Evolutionary conservation across 176 grass and related monocot species (phyloP).

Genomic region (Pontederia crassipes): DNA sequence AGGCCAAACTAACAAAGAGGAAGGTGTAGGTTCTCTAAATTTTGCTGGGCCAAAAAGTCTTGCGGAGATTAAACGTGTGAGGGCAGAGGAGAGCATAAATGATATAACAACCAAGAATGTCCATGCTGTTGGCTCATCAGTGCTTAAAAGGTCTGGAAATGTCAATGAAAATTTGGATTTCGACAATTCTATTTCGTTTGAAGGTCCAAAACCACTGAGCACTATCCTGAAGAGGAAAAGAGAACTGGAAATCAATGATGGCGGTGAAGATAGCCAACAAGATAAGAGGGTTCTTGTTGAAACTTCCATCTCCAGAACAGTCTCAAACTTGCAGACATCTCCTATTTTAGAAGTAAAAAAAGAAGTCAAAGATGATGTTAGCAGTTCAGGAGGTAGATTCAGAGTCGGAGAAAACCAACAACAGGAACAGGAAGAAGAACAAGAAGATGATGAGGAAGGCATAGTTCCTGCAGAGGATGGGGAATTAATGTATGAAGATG

Average conservation of each 20-base stretch:
- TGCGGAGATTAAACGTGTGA: slow-evolving; percentile 34
- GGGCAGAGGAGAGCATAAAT: slow-evolving; percentile 10
- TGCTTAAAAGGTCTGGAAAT: too few relatives aligned
- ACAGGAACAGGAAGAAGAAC: slow-evolving; percentile 33
- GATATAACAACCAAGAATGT: too few relatives aligned
- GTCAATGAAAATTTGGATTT: not conserved
- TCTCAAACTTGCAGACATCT: slow-evolving; percentile 17
- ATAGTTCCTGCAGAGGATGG: slow-evolving; percentile 31
- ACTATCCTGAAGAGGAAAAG: slow-evolving; percentile 80
- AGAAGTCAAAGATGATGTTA: slow-evolving; percentile 17
- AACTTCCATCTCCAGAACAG: not conserved
- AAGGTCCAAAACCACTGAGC: slow-evolving; percentile 36
- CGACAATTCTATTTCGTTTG: not conserved
- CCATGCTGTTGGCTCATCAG: too few relatives aligned
- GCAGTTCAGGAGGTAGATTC: not conserved
- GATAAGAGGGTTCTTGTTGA: slow-evolving; percentile 7
- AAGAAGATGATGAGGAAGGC: slow-evolving; percentile 44
- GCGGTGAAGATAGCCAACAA: slow-evolving; percentile 10
- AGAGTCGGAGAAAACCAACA: too few relatives aligned
- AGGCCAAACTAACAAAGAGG: slow-evolving; percentile 24
- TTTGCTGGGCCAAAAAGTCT: slow-evolving; percentile 44
- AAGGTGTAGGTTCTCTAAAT: slow-evolving; percentile 25
- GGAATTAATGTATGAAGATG: slow-evolving; percentile 4
- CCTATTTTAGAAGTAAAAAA: slow-evolving; percentile 24
- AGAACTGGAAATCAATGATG: slow-evolving; percentile 22